phyloP scores from a whole-genome alignment of 2,329 filamentous ascomycete species.

The Aspergillus awamori region DNA sequence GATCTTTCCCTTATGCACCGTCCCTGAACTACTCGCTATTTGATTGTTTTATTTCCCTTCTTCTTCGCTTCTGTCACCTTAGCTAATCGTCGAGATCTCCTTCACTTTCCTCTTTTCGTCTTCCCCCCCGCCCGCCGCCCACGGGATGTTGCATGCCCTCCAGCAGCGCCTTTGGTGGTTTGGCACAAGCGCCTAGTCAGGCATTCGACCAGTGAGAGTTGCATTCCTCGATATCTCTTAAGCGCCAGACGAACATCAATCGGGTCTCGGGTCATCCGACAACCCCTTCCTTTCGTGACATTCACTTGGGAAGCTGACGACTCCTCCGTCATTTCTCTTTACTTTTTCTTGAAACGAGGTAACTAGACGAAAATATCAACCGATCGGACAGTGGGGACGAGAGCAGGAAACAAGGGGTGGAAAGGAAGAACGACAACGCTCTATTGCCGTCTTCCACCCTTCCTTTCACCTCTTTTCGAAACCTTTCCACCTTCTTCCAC shows the following conservation, averaged over 20 bases:
- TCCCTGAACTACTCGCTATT: slow-evolving; percentile 15
- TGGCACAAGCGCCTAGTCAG: slow-evolving; percentile 32
- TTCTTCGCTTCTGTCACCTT: slow-evolving; percentile 5
- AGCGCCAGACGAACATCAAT: slow-evolving; percentile 34
- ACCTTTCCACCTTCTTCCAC: slow-evolving; percentile 24
- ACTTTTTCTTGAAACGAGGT: slow-evolving; percentile 23
- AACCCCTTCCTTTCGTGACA: slow-evolving; percentile 8
- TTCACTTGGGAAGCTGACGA: not conserved
- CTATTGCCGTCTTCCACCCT: slow-evolving; percentile 21
- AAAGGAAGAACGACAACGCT: slow-evolving; percentile 18
- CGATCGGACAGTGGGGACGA: slow-evolving; percentile 12
- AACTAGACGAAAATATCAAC: slow-evolving; percentile 26
- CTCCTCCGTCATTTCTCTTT: not conserved
- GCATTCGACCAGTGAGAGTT: slow-evolving; percentile 31
- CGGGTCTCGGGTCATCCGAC: slow-evolving; percentile 8
- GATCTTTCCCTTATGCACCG: slow-evolving; percentile 19
- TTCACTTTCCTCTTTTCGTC: slow-evolving; percentile 8
- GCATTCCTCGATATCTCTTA: slow-evolving; percentile 26
- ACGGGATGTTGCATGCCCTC: slow-evolving; percentile 33
- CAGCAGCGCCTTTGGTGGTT: slow-evolving; percentile 26
- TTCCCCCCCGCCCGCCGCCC: slow-evolving; percentile 3
- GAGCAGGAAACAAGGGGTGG: slow-evolving; percentile 18
- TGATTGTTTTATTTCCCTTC: not conserved
- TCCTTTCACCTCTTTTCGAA: slow-evolving; percentile 30
- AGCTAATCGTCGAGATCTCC: slow-evolving; percentile 2